Evolutionary conservation across 495 filamentous ascomycete genomes (phyloP).

Genomic region (Neurospora sp.): DNA sequence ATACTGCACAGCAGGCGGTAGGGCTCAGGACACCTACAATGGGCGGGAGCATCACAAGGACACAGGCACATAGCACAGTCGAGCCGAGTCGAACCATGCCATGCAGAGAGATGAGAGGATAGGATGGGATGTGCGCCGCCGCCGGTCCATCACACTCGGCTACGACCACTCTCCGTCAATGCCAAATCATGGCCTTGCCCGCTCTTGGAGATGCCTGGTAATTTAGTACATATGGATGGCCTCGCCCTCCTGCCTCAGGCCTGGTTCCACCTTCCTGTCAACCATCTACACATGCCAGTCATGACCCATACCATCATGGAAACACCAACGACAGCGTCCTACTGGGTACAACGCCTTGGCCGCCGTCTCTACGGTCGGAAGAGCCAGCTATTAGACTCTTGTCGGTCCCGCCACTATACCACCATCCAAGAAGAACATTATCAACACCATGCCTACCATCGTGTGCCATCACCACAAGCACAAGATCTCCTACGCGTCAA

Average conservation of each 20-base stretch:
- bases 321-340: not conserved
- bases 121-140: not conserved
- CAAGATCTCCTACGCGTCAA: slow-evolving; percentile 9
- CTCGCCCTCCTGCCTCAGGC: not conserved
- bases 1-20: not conserved
- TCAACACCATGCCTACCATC: not conserved
- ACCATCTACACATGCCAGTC: not conserved
- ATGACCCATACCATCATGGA: not conserved
- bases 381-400: not conserved
- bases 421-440: not conserved
- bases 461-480: not conserved
- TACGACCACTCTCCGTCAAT: not conserved
- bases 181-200: not conserved
- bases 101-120: not conserved
- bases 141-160: not conserved
- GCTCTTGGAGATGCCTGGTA: not conserved
- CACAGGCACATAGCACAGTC: not conserved
- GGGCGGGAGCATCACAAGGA: not conserved
- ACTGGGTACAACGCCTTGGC: not conserved
- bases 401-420: not conserved
- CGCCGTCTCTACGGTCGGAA: not conserved
- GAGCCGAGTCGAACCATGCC: not conserved
- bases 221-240: not conserved
- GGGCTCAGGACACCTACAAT: not conserved
- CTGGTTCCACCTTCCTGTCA: not conserved